Base-by-base conservation (phyloP, 208 protist species). In the Acanthamoeba healyi region DNA sequence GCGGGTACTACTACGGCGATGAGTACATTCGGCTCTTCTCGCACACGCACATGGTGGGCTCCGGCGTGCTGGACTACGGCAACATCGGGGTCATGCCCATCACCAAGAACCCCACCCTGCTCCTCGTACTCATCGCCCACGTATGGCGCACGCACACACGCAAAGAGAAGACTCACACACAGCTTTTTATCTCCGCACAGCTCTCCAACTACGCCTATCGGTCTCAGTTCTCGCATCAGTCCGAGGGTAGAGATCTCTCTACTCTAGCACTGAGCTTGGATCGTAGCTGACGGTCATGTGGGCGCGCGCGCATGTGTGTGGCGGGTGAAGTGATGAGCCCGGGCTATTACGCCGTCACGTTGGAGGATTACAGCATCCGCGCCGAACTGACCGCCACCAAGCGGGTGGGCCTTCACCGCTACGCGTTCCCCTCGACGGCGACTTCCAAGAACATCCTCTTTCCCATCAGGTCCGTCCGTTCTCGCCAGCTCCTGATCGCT, bases 1-100 rank as follows among this genome's bases (percentile, higher is more conserved):
- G 70, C 17, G 70, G 70, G 1, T 81, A 81, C 70, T 81, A 81
- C 70, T 81, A 81, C 26, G 70, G 70, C 70, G 70, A 81, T 36
- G 36, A 38, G 70, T 81, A 81, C 70, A 46, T 81, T 9, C 70
- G 70, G 15, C 9, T 38, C 24, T 38, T 81, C 12, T 81, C 70
- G 70, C 70, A 81, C 70, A 81, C 70, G 1, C 70, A 81, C 70
- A 81, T 81, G 70, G 36, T 49, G 24, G 70, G 70, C 24, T 26
- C 24, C 9, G 70, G 70, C 12, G 70, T 46, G 70, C 29, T 49
- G 24, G 70, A 81, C 38, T 46, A 70, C 61, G 61, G 61, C 29
- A 46, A 38, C 36, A 81, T 81, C 29, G 70, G 70, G 2, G 70
- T 81, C 24, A 81, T 81, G 70, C 70, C 70, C 36, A 38, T 81